phyloP scores from a whole-genome alignment of 768 basidiomycete species.

The Phylloporus arenicola region DNA sequence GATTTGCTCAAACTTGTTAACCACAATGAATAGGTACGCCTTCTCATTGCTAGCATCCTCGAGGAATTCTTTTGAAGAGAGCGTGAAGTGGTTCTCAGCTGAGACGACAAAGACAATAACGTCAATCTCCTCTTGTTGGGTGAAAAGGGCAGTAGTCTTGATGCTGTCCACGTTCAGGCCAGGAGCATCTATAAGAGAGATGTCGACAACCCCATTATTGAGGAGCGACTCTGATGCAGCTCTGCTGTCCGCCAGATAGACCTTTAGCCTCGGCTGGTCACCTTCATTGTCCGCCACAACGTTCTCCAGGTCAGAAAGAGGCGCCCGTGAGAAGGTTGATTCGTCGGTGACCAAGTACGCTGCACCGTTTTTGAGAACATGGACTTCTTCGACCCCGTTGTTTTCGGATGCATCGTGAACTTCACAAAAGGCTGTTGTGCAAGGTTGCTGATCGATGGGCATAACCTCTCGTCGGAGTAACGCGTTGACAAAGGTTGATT shows the following conservation, averaged over 20 bases:
- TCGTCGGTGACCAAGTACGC: constrained; percentile 67
- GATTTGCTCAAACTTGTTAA: constrained; percentile 96
- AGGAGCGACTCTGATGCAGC: constrained; percentile 77
- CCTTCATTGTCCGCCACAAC: constrained; percentile 59
- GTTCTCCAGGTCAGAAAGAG: constrained; percentile 67
- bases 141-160: constrained; percentile 92
- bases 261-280: constrained; percentile 69
- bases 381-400: constrained; percentile 75
- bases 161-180: constrained; percentile 93
- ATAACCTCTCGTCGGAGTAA: constrained; percentile 85
- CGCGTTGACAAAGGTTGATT: constrained; percentile 97
- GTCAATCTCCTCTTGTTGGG: constrained; percentile 96
- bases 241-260: constrained; percentile 83
- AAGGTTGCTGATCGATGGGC: constrained; percentile 97
- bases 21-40: constrained; percentile 96
- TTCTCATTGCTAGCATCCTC: constrained; percentile 92
- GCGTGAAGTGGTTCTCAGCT: constrained; percentile 97
- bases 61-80: constrained; percentile 92
- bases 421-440: constrained; percentile 95
- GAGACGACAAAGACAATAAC: constrained; percentile 98
- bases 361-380: constrained; percentile 65
- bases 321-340: constrained; percentile 67
- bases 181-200: constrained; percentile 97
- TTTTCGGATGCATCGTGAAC: constrained; percentile 89
- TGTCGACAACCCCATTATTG: constrained; percentile 94